These are phyloP conservation scores for Trypanosoma scelopori DNA, from an alignment of 208 protist species.

Conservation along the genomic window DNA sequence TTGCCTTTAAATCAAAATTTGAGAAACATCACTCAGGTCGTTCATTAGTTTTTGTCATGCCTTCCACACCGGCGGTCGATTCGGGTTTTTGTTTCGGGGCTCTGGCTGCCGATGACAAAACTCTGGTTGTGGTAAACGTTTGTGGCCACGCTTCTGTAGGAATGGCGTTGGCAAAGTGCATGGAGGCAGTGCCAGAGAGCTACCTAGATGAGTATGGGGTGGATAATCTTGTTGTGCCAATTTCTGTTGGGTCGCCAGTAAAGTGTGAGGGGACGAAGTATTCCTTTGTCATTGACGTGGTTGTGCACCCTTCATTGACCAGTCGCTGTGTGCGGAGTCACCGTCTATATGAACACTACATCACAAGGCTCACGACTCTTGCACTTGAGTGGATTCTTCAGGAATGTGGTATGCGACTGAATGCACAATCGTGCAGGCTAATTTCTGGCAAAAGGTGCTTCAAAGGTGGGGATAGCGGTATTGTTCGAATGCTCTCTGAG, in stretches of 20 bases:
- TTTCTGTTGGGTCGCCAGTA: slow-evolving; percentile 60
- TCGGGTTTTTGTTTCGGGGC: slow-evolving; percentile 53
- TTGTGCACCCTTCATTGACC: slow-evolving; percentile 73
- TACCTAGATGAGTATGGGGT: slow-evolving; percentile 78
- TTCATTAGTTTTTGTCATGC: too few relatives aligned
- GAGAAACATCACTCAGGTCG: too few relatives aligned
- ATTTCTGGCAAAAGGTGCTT: slow-evolving; percentile 46
- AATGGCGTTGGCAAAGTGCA: slow-evolving; percentile 58
- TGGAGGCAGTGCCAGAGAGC: slow-evolving; percentile 53
- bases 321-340: slow-evolving; percentile 38
- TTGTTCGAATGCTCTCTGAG: slow-evolving; percentile 20
- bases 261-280: slow-evolving; percentile 28
- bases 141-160: slow-evolving; percentile 75
- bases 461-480: slow-evolving; percentile 8
- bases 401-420: slow-evolving; percentile 64
- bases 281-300: slow-evolving; percentile 67
- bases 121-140: slow-evolving; percentile 73
- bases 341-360: slow-evolving; percentile 58
- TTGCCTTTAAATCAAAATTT: too few relatives aligned
- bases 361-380: slow-evolving; percentile 54
- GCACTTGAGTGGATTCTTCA: slow-evolving; percentile 77
- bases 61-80: slow-evolving; percentile 4
- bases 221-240: slow-evolving; percentile 87
- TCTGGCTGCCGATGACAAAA: slow-evolving; percentile 38
- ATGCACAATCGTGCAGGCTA: slow-evolving; percentile 40